phyloP scores from a whole-genome alignment of 805 yeast species.

The Priceomyces medius region DNA sequence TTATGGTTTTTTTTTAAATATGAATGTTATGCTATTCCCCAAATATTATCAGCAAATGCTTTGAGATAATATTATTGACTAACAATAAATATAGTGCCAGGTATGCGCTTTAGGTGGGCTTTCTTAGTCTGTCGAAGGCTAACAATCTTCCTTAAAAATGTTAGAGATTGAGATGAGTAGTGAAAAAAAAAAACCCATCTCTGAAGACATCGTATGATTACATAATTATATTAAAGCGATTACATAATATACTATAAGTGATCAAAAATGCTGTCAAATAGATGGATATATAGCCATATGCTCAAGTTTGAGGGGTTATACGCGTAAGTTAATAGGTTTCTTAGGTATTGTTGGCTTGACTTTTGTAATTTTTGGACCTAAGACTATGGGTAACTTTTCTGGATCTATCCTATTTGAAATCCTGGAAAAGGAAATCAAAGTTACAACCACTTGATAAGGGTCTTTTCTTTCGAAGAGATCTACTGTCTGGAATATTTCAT shows the following conservation, averaged over 20 bases:
- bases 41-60: not conserved
- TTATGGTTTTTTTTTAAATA: not conserved
- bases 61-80: not conserved
- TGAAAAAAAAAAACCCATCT: constrained; percentile 3
- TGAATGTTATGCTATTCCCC: not conserved
- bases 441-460: constrained; percentile 74
- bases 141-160: not conserved
- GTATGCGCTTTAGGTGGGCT: not conserved
- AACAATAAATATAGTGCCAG: constrained; percentile 2
- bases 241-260: not conserved
- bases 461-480: constrained; percentile 74
- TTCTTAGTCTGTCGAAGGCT: not conserved
- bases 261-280: not conserved
- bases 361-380: constrained; percentile 46
- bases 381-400: constrained; percentile 22
- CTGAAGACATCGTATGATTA: not conserved
- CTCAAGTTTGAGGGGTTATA: too few relatives aligned
- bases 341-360: constrained; percentile 52
- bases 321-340: constrained; percentile 45
- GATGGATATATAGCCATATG: not conserved
- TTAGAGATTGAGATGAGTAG: not conserved
- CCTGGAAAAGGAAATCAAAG: constrained; percentile 72
- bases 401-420: constrained; percentile 50
- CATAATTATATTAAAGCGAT: not conserved
- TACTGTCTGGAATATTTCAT: constrained; percentile 75